Percentiles rank a stretch among this genome's conserved stretches.
phyloP scores from a whole-genome alignment of 352 stramenopile genomes.

The Phytophthora melonis region DNA sequence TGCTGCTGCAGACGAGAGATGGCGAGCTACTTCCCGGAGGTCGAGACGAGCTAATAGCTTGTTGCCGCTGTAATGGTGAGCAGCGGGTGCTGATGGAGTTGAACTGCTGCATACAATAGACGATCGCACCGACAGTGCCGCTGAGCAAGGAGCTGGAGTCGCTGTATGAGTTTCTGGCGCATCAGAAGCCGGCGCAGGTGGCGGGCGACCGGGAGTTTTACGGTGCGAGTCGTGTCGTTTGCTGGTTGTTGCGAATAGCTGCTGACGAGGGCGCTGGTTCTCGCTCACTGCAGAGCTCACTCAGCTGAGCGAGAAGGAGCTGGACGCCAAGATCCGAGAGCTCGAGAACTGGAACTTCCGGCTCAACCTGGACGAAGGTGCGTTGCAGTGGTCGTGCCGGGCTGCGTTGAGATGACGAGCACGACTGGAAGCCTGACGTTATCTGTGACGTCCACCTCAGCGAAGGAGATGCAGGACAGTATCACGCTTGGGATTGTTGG shows the following conservation, averaged over 20 bases:
- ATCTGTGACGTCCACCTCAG: slow-evolving; percentile 15
- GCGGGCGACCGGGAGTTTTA: slow-evolving; percentile 52
- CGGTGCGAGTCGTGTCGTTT: slow-evolving; percentile 23
- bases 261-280: background rate
- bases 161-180: slow-evolving; percentile 65
- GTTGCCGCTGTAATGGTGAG: background rate
- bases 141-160: slow-evolving; percentile 63
- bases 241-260: background rate
- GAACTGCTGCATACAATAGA: slow-evolving; percentile 38
- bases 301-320: slow-evolving; percentile 67
- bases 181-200: slow-evolving; percentile 49
- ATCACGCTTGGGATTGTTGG: slow-evolving; percentile 50
- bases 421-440: slow-evolving; percentile 1
- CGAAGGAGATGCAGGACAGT: slow-evolving; percentile 54
- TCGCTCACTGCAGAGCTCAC: slow-evolving; percentile 43
- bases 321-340: slow-evolving; percentile 78
- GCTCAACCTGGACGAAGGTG: slow-evolving; percentile 83
- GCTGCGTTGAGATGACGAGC: background rate
- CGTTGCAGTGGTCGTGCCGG: background rate
- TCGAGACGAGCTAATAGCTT: background rate
- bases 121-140: slow-evolving; percentile 54
- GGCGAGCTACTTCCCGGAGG: slow-evolving; percentile 37
- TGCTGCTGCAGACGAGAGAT: slow-evolving; percentile 17
- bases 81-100: background rate
- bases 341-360: slow-evolving; percentile 87